Evolutionary conservation across 2,329 filamentous ascomycete species (phyloP), one percentile per base, ranked within the genome.

Genomic region (Clonostachys sp.): DNA sequence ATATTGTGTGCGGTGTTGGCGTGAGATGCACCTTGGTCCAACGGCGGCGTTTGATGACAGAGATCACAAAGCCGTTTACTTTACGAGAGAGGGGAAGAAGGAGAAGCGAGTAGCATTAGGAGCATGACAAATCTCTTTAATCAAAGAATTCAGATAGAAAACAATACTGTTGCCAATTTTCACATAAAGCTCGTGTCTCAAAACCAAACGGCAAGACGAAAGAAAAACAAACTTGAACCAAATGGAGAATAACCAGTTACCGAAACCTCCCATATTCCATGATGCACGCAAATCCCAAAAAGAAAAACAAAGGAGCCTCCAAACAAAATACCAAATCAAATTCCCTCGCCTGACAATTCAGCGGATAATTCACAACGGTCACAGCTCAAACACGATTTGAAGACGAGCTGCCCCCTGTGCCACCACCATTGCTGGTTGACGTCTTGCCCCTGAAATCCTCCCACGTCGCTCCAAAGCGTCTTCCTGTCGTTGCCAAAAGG

Each of bases 381-480:
- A 30, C 24, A 30, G 16, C 16, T 42, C 14, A n/a, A 14, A 3
- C 38, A 18, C 18, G 16, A 42, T 2, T 49, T 47, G 17, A 30
- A 30, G 24, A 30, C 24, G 24, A 30, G 24, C 24, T 30, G 41
- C 48, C 46, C 49, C 45, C 41, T 44, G 34, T 49, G 36, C 52
- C 48, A 41, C 47, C 50, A 41, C 45, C 48, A 33, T 53, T 54
- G 17, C 52, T 51, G 6, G 56, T 53, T 12, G 51, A 48, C 1
- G 62, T 50, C 48, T 64, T 65, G 2, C 86, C 87, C 2, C 86
- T 89, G 45, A 95, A 86, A 62, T 95, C 90, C 63, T 92, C 82
- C 91, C 91, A 96, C 2, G 87, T 91, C 6, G 89, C 89, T 41
- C 87, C 86, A 55, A 95, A 91, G 34, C 90, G 78, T 48, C 90